A percentile compares a stretch with the other conserved stretches of the same genome.
phyloP scores from a whole-genome alignment of 2,329 filamentous ascomycete genomes.

The Pleomassaria siparia region DNA sequence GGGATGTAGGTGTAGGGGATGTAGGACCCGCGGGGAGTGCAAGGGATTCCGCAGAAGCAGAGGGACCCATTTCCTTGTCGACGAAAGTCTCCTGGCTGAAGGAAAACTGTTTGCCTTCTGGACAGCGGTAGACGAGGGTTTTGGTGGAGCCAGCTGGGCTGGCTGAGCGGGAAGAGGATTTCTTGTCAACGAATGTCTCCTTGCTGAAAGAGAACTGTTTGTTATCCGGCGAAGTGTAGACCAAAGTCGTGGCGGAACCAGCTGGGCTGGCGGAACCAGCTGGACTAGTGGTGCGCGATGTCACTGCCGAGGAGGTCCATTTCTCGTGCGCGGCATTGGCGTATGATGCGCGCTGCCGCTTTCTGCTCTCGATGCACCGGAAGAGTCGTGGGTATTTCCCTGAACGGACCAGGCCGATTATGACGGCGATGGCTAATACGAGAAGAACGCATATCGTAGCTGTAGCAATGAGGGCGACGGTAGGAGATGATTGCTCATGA shows the following conservation, averaged over 20 bases:
- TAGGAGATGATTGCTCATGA: not conserved
- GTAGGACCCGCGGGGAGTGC: not conserved
- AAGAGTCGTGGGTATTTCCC: no score
- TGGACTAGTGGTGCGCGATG: not conserved
- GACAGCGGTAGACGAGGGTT: not conserved
- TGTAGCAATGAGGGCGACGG: not conserved
- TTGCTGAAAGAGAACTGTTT: no score
- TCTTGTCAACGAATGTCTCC: no score
- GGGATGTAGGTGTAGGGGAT: not conserved
- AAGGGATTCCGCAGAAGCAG: not conserved
- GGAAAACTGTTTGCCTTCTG: not conserved
- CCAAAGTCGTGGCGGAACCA: not conserved
- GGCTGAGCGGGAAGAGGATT: no score
- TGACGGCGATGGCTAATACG: not conserved
- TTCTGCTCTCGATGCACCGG: no score
- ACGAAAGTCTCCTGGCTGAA: not conserved
- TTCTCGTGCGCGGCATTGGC: not conserved
- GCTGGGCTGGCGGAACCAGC: not conserved
- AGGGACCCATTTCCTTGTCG: not conserved
- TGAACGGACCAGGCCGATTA: not conserved
- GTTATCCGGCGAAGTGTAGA: not conserved
- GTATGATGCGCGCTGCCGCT: not conserved
- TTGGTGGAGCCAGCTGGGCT: not conserved
- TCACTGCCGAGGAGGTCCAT: not conserved
- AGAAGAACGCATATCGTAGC: not conserved